phyloP scores from a whole-genome alignment of 2,329 filamentous ascomycete genomes.

The Cercospora sojina region DNA sequence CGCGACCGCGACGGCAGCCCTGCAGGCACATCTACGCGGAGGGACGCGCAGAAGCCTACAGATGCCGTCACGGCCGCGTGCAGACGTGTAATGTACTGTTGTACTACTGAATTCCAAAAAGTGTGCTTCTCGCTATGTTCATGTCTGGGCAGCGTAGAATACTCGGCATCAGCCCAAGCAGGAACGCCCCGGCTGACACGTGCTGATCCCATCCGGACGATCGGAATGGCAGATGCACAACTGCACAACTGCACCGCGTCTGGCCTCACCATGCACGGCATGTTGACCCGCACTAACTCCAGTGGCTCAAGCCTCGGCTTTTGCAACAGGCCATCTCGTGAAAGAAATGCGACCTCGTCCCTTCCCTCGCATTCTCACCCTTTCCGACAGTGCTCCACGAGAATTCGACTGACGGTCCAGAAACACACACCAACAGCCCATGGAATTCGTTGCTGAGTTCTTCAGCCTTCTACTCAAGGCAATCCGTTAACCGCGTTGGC shows the following conservation, averaged over 20 bases:
- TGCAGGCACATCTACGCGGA: too few relatives aligned
- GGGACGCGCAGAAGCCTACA: too few relatives aligned
- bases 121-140: too few relatives aligned
- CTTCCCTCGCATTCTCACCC: background rate
- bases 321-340: background rate
- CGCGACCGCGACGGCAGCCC: too few relatives aligned
- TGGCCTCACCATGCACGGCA: background rate
- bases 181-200: background rate
- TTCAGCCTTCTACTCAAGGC: conserved; percentile 21
- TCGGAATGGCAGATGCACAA: conserved; percentile 3
- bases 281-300: conserved; percentile 2
- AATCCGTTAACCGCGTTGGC: conserved; percentile 11
- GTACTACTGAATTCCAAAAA: too few relatives aligned
- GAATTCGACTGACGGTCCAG: background rate
- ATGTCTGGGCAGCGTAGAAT: too few relatives aligned
- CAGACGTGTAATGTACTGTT: too few relatives aligned
- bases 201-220: conserved; percentile 3
- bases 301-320: too few relatives aligned
- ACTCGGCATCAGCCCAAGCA: too few relatives aligned
- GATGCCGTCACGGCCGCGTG: too few relatives aligned
- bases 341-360: background rate
- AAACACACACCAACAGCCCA: conserved; percentile 1
- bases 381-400: background rate
- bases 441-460: conserved; percentile 20
- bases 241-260: background rate